These are phyloP conservation scores for Phytopythium vexans DNA, from an alignment of 352 stramenopile species.

Conservation along the genomic window DNA sequence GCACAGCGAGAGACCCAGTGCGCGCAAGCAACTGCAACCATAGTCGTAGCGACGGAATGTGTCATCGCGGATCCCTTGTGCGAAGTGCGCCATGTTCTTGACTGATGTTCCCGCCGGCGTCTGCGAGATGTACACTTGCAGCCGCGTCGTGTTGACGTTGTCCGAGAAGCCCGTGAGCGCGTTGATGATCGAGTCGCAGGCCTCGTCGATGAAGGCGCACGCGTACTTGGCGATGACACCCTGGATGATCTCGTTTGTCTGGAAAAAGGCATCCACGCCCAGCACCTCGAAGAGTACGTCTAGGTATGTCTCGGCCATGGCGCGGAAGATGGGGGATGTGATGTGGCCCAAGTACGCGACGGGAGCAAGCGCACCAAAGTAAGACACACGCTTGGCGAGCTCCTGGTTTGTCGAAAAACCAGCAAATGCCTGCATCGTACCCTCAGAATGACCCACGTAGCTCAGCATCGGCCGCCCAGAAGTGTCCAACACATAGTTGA, in stretches of 20 bases:
- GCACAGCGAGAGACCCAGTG: conserved; percentile 35
- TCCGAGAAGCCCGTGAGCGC: conserved; percentile 43
- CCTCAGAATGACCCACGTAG: conserved; percentile 63
- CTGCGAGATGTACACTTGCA: conserved; percentile 69
- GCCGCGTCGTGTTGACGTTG: conserved; percentile 50
- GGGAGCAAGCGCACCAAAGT: conserved; percentile 55
- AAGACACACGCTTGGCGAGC: conserved; percentile 55
- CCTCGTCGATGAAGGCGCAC: conserved; percentile 48
- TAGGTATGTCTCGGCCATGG: conserved; percentile 38
- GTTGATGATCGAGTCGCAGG: conserved; percentile 62
- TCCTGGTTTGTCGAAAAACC: conserved; percentile 55
- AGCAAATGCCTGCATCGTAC: conserved; percentile 60
- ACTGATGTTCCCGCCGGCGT: conserved; percentile 56
- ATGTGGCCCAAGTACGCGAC: conserved; percentile 41
- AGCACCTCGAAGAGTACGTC: conserved; percentile 42
- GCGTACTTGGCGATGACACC: conserved; percentile 48
- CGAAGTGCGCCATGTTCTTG: conserved; percentile 66
- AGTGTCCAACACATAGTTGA: conserved; percentile 45
- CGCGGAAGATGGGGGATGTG: conserved; percentile 37
- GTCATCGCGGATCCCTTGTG: conserved; percentile 55
- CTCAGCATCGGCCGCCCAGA: conserved; percentile 37
- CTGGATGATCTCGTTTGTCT: conserved; percentile 43
- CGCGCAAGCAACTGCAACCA: conserved; percentile 36
- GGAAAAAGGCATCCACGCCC: conserved; percentile 45
- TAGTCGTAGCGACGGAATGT: conserved; percentile 64